Conservation (phyloP, 2,329 filamentous ascomycete genomes). For the Bipolaris zeicola region DNA sequence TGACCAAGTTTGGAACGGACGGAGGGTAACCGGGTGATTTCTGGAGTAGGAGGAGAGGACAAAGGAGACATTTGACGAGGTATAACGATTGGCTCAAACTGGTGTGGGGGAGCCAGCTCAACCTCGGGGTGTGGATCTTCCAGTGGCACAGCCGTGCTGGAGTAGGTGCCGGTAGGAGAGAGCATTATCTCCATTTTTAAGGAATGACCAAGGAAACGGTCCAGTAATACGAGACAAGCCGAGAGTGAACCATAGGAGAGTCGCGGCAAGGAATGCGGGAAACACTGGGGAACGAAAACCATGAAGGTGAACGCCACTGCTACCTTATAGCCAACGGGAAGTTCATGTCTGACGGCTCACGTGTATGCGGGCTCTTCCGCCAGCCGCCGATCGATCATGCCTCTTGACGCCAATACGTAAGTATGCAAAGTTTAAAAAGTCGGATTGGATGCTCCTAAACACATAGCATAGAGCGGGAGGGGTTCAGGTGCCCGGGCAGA, state of each 20-base stretch:
- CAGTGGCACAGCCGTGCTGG: conserved; percentile 5
- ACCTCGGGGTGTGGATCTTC: conserved; percentile 19
- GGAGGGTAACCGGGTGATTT: not conserved
- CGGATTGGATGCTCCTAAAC: not conserved
- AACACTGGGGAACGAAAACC: not conserved
- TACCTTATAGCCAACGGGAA: conserved; percentile 1
- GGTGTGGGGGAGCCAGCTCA: conserved; percentile 23
- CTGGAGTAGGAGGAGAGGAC: not conserved
- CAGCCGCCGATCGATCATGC: conserved; percentile 1
- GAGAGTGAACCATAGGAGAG: conserved; percentile 3
- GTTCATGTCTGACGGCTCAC: not conserved
- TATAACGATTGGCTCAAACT: conserved; percentile 16
- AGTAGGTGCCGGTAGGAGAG: conserved; percentile 1
- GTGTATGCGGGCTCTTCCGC: conserved; percentile 3
- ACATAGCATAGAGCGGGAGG: not conserved
- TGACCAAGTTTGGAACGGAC: not conserved
- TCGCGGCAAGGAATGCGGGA: not conserved
- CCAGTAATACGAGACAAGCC: conserved; percentile 2
- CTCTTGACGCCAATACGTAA: not conserved
- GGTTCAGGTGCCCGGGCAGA: not conserved
- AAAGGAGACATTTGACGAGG: conserved; percentile 17
- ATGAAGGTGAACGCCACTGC: not conserved
- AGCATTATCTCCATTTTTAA: conserved; percentile 6
- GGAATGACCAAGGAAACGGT: not conserved
- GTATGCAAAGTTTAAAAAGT: conserved; percentile 2